A percentile compares a stretch with the other conserved stretches of the same genome.
phyloP scores from a whole-genome alignment of 306 rosid species.

The Quercus ilex region DNA sequence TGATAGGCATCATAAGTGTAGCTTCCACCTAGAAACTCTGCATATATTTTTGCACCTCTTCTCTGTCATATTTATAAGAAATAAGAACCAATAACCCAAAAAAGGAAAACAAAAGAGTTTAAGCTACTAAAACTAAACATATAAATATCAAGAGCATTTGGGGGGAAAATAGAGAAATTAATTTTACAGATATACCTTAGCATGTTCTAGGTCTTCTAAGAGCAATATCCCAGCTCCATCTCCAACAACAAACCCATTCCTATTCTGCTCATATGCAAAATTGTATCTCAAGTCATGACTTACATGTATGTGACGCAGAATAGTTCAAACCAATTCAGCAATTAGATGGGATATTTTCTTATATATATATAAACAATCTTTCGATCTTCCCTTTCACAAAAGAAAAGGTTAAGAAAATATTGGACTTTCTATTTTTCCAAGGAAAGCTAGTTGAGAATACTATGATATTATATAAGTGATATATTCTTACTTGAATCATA shows the following conservation, averaged over 20 bases:
- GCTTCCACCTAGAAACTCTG: slow-evolving; percentile 96
- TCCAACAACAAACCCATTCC: slow-evolving; percentile 98
- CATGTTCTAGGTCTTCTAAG: slow-evolving; percentile 93
- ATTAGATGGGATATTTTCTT: not conserved
- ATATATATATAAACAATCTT: not conserved
- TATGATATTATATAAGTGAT: no score
- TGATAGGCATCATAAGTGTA: slow-evolving; percentile 90
- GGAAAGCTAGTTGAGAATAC: not conserved
- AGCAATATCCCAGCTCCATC: slow-evolving; percentile 96
- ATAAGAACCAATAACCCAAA: not conserved
- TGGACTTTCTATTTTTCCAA: not conserved
- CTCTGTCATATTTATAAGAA: slow-evolving; percentile 36
- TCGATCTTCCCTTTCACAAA: not conserved
- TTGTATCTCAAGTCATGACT: not conserved
- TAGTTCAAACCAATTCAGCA: not conserved
- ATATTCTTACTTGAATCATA: no score
- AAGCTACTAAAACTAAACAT: not conserved
- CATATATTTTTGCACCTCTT: slow-evolving; percentile 89
- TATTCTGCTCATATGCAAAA: slow-evolving; percentile 60
- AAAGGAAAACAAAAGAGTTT: not conserved
- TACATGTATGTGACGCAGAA: not conserved
- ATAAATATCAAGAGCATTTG: not conserved
- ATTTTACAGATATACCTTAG: slow-evolving; percentile 53
- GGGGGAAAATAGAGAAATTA: not conserved
- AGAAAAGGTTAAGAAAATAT: not conserved